Conservation (phyloP, 1,284 basidiomycete species). For the Naganishia sp. region DNA sequence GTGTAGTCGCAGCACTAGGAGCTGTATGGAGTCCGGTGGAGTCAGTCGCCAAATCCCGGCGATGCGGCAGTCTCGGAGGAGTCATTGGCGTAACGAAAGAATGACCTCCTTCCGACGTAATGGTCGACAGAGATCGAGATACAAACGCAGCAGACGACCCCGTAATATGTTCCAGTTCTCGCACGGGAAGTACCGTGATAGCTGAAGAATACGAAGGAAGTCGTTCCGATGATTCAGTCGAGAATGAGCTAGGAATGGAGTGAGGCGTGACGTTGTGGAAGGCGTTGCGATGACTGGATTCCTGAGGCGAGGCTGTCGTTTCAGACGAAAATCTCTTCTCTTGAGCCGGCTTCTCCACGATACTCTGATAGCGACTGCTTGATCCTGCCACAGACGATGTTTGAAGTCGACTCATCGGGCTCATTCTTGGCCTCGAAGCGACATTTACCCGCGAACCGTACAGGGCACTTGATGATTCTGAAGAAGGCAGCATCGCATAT, state of each 20-base stretch:
- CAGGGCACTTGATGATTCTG: background rate
- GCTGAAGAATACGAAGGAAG: slow-evolving; percentile 25
- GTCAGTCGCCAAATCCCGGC: background rate
- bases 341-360: background rate
- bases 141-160: background rate
- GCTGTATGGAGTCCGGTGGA: background rate
- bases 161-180: slow-evolving; percentile 2
- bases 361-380: slow-evolving; percentile 3
- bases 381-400: slow-evolving; percentile 5
- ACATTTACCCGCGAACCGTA: background rate
- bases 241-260: slow-evolving; percentile 8
- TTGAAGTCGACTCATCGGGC: slow-evolving; percentile 7
- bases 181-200: slow-evolving; percentile 17
- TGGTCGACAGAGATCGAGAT: background rate
- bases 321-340: background rate
- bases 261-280: background rate
- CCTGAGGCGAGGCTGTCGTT: background rate
- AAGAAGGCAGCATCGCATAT: background rate
- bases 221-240: slow-evolving; percentile 14
- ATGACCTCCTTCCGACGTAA: background rate
- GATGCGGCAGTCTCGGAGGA: slow-evolving; percentile 3
- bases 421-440: slow-evolving; percentile 7
- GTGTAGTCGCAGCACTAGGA: background rate
- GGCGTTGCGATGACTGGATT: background rate
- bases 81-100: background rate